phyloP scores from a whole-genome alignment of 139 green algal genomes.

The Auxenochlorella pyrenoidosa region DNA sequence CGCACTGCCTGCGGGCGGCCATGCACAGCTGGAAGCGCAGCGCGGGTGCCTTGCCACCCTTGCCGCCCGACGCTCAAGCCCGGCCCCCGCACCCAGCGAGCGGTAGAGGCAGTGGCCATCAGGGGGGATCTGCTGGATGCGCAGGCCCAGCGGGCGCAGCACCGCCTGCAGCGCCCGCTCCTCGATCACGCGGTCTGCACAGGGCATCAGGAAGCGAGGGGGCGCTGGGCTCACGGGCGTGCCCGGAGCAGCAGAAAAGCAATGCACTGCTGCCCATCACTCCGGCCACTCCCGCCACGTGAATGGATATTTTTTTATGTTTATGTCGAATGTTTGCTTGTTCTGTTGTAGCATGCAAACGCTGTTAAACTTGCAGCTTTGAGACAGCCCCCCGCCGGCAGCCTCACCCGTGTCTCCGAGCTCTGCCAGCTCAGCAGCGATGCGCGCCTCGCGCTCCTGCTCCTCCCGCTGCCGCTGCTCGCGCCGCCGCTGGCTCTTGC shows the following conservation, averaged over 20 bases:
- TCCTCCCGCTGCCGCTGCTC: conserved; percentile 61
- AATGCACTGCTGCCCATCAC: too few species aligned
- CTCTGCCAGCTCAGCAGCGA: conserved; percentile 79
- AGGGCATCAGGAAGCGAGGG: neutral
- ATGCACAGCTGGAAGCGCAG: neutral
- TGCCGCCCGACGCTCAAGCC: too few species aligned
- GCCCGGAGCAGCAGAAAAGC: too few species aligned
- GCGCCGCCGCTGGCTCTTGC: conserved; percentile 75
- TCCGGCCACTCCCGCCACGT: too few species aligned
- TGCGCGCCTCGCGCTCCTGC: conserved; percentile 82
- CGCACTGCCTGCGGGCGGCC: too few species aligned
- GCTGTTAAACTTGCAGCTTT: neutral
- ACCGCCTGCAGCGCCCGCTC: conserved; percentile 65
- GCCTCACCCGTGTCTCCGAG: conserved; percentile 64
- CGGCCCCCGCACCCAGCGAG: conserved; percentile 53
- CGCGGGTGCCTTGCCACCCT: neutral
- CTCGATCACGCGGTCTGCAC: conserved; percentile 65
- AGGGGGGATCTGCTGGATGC: conserved; percentile 82
- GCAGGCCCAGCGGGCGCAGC: conserved; percentile 75
- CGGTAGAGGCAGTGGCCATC: conserved; percentile 97
- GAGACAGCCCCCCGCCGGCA: neutral
- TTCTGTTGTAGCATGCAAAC: too few species aligned
- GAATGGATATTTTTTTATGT: too few species aligned
- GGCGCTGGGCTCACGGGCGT: neutral
- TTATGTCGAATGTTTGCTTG: too few species aligned